Evolutionary conservation across 768 basidiomycete species (phyloP), one percentile per base, ranked within the genome.

Genomic region (Termitomyces sp.): DNA sequence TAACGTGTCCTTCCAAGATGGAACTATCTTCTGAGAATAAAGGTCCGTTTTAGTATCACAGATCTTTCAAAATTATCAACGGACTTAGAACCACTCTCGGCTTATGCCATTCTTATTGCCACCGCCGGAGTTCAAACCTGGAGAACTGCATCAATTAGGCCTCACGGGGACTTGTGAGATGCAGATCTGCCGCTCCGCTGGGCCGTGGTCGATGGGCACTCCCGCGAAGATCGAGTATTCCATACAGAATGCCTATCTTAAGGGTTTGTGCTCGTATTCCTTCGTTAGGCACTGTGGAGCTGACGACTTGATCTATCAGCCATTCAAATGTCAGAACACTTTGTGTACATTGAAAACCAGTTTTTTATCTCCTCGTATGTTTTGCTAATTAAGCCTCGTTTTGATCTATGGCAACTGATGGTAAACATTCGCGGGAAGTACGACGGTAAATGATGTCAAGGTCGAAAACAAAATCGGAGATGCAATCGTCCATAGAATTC

Each of bases 271-370:
- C 26, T 49, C 10, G 40, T 42, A 28, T 42, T 12, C 38, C 13
- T 28, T 7, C 36, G 16, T 10, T 6, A 13, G 38, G n/a, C 2
- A n/a, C 18, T 28, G 7, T 42, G 38, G 28, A 40, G 26, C n/a
- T 53, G n/a, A 53, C 28, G 13, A 7, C 6, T 18, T 18, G 10
- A 30, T 24, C 12, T n/a, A 44, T 46, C 54, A 94, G 93, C 93
- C 10, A 97, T 97, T 54, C 87, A 95, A 66, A 76, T 90, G 66
- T 95, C 94, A 26, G 94, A 98, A 64, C 94, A 97, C 67, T 99
- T 98, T 68, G 91, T 99, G 35, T 99, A 99, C 74, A 97, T 99
- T 61, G 96, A 98, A 69, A 94, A 94, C 63, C 92, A 94, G 68
- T 94, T 93, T 67, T 93, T 94, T 71, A 90, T 94, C 61, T 87